These are phyloP conservation scores for Aspergillus amoenus DNA, from an alignment of 2,329 filamentous ascomycete species.

Conservation along the genomic window DNA sequence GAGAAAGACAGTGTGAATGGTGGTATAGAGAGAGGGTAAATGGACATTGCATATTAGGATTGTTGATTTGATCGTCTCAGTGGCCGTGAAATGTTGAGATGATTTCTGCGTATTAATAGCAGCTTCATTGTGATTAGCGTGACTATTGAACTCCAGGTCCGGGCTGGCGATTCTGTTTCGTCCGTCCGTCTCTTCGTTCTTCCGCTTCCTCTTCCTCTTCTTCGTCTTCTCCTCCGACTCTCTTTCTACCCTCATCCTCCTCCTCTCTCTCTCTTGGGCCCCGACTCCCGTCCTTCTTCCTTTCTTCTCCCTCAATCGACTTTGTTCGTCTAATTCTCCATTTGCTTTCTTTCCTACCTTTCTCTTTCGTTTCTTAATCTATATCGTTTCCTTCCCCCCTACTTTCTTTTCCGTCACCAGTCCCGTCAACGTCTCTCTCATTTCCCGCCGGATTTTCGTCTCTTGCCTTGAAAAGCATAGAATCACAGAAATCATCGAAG, in stretches of 20 bases:
- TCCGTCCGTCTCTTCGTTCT: neutral
- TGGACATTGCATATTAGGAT: neutral
- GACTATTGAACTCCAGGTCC: slow-evolving; percentile 9
- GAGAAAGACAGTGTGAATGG: neutral
- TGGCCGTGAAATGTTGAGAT: neutral
- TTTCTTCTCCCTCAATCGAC: slow-evolving; percentile 11
- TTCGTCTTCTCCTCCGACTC: neutral
- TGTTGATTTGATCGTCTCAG: neutral
- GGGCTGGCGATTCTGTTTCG: slow-evolving; percentile 1
- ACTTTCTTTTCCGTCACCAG: slow-evolving; percentile 13
- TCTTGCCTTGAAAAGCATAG: slow-evolving; percentile 1
- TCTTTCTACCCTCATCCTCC: slow-evolving; percentile 3
- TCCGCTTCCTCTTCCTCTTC: neutral
- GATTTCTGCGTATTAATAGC: neutral
- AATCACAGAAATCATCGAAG: slow-evolving; percentile 1
- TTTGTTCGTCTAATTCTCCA: slow-evolving; percentile 14
- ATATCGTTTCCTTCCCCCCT: slow-evolving; percentile 11
- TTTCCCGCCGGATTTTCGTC: slow-evolving; percentile 3
- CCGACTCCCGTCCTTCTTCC: slow-evolving; percentile 15
- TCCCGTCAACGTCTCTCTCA: neutral
- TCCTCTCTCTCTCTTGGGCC: slow-evolving; percentile 2
- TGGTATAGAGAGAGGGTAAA: neutral
- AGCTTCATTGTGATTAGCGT: slow-evolving; percentile 11
- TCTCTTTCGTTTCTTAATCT: slow-evolving; percentile 12
- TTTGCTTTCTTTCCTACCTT: slow-evolving; percentile 12